Evolutionary conservation across 331 rosid species (phyloP), one percentile per base, ranked within the genome.

Genomic region (Malus hybrid): DNA sequence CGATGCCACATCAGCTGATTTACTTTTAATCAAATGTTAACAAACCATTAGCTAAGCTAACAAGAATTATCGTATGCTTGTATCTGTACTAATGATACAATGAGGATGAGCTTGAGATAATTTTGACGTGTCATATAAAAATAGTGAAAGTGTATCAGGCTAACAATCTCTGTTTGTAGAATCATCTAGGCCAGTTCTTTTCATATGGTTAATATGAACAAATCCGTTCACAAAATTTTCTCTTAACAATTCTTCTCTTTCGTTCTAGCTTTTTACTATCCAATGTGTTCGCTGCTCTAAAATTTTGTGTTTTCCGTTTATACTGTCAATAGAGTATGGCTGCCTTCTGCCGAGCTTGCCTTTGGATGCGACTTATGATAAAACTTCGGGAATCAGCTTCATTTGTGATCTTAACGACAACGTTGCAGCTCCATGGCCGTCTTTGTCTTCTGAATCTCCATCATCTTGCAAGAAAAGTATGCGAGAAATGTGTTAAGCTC

Each of bases 371-470:
- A 81, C 63, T 10, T 84, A 69, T 22, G 88, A 91, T 65, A 71
- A n/a, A 74, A 76, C 86, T 76, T 77, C 89, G 1, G 92, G 89
- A 69, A 72, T 91, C 70, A 80, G 92, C 75, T 91, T 91, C 82
- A 71, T 89, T 70, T 91, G 96, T 13, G 93, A 91, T 77, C 89
- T 88, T 66, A 91, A 88, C 68, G 93, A 88, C 86, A 85, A 87
- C 77, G 74, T 91, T 66, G 86, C 86, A 22, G 92, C 93, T 73
- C 96, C 88, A 18, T 91, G 90, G 96, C 92, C 88, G n/a, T 79
- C 89, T 33, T 69, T 79, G 11, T 77, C 87, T 19, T 76, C 80
- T 28, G 60, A n/a, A 33, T 70, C 78, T 62, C 76, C 80, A 50
- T 85, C 92, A 27, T 78, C 86, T 46, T 90, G 93, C 81, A 88